Base-by-base conservation (phyloP, 2,329 filamentous ascomycete species). In the Aspergillus sp. region DNA sequence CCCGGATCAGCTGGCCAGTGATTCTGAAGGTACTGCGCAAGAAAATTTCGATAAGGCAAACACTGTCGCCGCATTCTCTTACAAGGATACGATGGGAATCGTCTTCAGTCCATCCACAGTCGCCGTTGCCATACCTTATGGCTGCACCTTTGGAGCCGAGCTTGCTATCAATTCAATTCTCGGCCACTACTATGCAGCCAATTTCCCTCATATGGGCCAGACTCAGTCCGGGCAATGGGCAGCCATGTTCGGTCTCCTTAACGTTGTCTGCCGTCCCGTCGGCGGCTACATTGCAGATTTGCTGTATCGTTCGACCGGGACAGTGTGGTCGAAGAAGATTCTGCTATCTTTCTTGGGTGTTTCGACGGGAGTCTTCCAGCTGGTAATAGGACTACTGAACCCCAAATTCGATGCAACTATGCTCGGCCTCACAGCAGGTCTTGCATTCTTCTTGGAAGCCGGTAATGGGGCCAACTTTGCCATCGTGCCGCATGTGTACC, bases 381-480 rank as follows among this genome's bases (percentile, higher is more conserved):
- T 82, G 41, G 66, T 71, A n/a, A 77, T 81, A 42, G 78, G 79
- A 3, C 48, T 75, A n/a, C 53, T 70, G 0, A 64, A 91, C 54
- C 71, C 82, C 0, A 71, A 77, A 15, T 52, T 70, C 15, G 57
- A 79, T 29, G 60, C 69, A 5, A 76, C 74, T 2, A 79, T 93
- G 69, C 78, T 91, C 35, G 84, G 82, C 1, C 74, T 94, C 4
- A 65, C 93, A 6, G 78, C 80, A 1, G 72, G 84, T 7, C 72
- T 86, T 63, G 84, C 82, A 1, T 71, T 93, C 53, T 93, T 93
- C 64, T 62, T 86, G 26, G 85, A 93, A 56, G 84, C 82, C 2
- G 79, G 78, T 26, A 94, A 94, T 53, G 88, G 88, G 1, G 78
- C 84, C 25, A 91, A 84, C 62, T 94, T 91, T 58, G 76, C 84